Base-by-base conservation (phyloP, 495 filamentous ascomycete genomes). In the Bacidia rubella region DNA sequence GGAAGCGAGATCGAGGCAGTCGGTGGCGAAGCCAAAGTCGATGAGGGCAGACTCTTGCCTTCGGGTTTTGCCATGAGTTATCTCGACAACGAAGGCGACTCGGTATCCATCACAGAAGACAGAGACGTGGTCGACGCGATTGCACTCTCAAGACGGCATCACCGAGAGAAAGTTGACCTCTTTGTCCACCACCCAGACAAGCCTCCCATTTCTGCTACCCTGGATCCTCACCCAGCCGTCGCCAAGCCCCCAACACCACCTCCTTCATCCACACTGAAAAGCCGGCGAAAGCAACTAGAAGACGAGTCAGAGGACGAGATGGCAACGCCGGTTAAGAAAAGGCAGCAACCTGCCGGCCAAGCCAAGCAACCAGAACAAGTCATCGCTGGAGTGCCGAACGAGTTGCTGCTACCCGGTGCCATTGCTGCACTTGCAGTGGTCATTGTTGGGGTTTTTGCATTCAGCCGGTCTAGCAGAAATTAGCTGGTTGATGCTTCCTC, bases 41-140 rank as follows among this genome's bases (percentile, higher is more conserved):
- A 83, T 46, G 86, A 95, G 17, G 92, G 89, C 42, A 81, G 77
- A 59, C 73, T 97, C 25, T 79, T 82, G 29, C 73, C 79, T 39
- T 77, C 78, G n/a, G 92, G 92, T 22, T 97, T 86, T 63, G 92
- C 93, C 39, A 70, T 99, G 54, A 95, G 89, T 74, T 99, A 97
- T 63, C 72, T 97, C 49, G 92, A 99, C 65, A 89, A 96, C 58
- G 92, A 99, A 61, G 93, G 92, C 38, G 92, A 99, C 62, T 89
- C 90, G 9, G 92, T 99, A 20, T 95, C 89, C 44, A 93, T 99
- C 64, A 99, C 93, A 23, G 96, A 90, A 0, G 89, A 96, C 62
- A 81, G 85, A 52, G 92, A 99, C 63, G 77, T 99, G 35, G 65
- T 90, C 2, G 92, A 99, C 65, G 89, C 92, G 3, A 88, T 99